Base-by-base conservation (phyloP, 768 basidiomycete genomes). In the Macrocybe gigantea region DNA sequence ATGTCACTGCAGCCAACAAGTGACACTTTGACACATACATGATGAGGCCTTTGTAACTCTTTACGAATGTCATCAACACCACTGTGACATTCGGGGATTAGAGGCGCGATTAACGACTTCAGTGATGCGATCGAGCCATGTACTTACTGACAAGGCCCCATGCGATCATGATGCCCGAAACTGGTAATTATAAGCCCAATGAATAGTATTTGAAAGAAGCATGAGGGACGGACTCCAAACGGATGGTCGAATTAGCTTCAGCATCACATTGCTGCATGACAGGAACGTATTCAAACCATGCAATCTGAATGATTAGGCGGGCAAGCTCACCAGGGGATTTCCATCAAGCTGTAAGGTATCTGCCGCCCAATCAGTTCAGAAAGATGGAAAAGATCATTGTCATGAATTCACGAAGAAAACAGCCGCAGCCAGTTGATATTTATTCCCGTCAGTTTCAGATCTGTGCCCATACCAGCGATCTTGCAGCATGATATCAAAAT, bases 401-500 rank as follows among this genome's bases (percentile, higher is more conserved):
- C 9, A 15, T 9, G 22, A 29, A 50, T 55, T 7, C 38, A 62
- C 62, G 41, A 62, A 63, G 48, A 63, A 63, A n/a, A 58, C 57
- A 5, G 60, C 59, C 13, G 60, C 60, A 36, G 58, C 54, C 5
- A 60, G 33, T 49, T 64, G 59, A 33, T 63, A 63, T 54, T 51
- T 31, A 53, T 54, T 22, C 60, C 62, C 14, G 49, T 53, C 6
- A 64, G 49, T 29, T 60, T 32, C 30, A 63, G 53, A 49, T 75
- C 70, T 1, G 45, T 52, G 11, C 64, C 57, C 72, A 76, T 67
- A 12, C 73, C 73, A 6, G 75, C 74, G 22, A 78, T 65, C 58
- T 60, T 62, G 0, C 7, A 45, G 22, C 31, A 34, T n/a, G 35
- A 38, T 33, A 13, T 45, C n/a, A 38, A 5, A 44, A 33, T 11